phyloP scores from a whole-genome alignment of 768 basidiomycete species.

The Podaxis sp. region DNA sequence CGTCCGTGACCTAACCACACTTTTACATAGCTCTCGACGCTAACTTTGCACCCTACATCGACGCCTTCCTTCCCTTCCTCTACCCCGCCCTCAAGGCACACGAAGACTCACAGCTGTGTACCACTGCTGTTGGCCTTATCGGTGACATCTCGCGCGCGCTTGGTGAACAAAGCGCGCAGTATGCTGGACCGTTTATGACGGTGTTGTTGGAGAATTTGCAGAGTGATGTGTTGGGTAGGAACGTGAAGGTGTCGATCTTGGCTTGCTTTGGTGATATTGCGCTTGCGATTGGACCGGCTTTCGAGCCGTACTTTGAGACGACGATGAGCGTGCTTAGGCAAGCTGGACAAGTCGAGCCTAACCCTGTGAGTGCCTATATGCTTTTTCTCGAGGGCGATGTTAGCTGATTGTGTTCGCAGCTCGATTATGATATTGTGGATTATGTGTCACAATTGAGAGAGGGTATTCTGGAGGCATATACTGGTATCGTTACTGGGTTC shows the following conservation, averaged over 20 bases:
- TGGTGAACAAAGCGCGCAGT: conserved; percentile 79
- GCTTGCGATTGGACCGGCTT: conserved; percentile 81
- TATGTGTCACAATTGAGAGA: conserved; percentile 90
- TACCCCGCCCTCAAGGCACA: conserved; percentile 87
- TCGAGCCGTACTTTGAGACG: conserved; percentile 87
- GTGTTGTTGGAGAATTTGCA: conserved; percentile 89
- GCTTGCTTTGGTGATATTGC: conserved; percentile 97
- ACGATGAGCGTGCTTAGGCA: conserved; percentile 91
- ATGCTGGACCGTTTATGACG: conserved; percentile 88
- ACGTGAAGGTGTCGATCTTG: conserved; percentile 96
- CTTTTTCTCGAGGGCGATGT: background rate
- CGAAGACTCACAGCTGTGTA: conserved; percentile 95
- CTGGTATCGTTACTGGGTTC: conserved; percentile 88
- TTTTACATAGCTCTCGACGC: conserved; percentile 62
- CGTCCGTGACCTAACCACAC: conserved; percentile 3
- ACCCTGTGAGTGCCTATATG: conserved; percentile 59
- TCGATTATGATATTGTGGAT: conserved; percentile 88
- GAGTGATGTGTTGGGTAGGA: conserved; percentile 85
- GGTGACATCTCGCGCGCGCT: conserved; percentile 96
- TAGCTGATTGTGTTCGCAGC: conserved; percentile 34
- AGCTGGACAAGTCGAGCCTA: conserved; percentile 85
- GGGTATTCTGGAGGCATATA: conserved; percentile 96
- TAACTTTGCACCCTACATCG: conserved; percentile 80
- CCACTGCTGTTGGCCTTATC: conserved; percentile 92
- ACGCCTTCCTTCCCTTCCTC: conserved; percentile 82